A percentile compares a stretch with the other conserved stretches of the same genome.
phyloP scores from a whole-genome alignment of 495 filamentous ascomycete species.

The Aspergillus avenaceus region DNA sequence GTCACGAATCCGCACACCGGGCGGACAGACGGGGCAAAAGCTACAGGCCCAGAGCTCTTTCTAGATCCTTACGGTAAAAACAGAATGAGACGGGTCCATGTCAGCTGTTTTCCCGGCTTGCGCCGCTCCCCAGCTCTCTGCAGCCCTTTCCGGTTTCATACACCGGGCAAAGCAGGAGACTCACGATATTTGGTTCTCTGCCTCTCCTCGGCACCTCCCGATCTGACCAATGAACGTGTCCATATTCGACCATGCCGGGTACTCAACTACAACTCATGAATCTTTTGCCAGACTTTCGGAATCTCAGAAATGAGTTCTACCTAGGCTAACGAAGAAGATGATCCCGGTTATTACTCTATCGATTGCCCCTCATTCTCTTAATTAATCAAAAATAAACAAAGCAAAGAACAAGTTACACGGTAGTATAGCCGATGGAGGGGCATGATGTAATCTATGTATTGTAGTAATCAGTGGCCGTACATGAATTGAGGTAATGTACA shows the following conservation, averaged over 20 bases:
- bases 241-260: constrained; percentile 18
- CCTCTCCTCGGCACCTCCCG: constrained; percentile 33
- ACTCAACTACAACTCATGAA: constrained; percentile 30
- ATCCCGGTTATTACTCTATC: constrained; percentile 6
- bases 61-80: background rate
- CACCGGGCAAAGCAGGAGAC: constrained; percentile 49
- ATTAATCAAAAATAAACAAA: background rate
- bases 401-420: background rate
- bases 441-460: constrained; percentile 2
- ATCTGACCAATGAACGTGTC: constrained; percentile 29
- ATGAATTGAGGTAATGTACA: too few relatives aligned
- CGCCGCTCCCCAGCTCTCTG: constrained; percentile 30
- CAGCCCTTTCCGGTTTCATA: constrained; percentile 48
- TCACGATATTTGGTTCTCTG: constrained; percentile 34
- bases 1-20: constrained; percentile 34
- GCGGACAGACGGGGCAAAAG: constrained; percentile 26
- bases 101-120: constrained; percentile 28
- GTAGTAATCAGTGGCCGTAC: constrained; percentile 2
- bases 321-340: constrained; percentile 11
- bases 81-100: constrained; percentile 12
- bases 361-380: background rate
- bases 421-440: background rate
- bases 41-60: constrained; percentile 2
- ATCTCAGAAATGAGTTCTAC: constrained; percentile 11
- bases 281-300: constrained; percentile 27